Evolutionary conservation across 2,329 filamentous ascomycete genomes (phyloP).

Genomic region (Claviceps pusilla): DNA sequence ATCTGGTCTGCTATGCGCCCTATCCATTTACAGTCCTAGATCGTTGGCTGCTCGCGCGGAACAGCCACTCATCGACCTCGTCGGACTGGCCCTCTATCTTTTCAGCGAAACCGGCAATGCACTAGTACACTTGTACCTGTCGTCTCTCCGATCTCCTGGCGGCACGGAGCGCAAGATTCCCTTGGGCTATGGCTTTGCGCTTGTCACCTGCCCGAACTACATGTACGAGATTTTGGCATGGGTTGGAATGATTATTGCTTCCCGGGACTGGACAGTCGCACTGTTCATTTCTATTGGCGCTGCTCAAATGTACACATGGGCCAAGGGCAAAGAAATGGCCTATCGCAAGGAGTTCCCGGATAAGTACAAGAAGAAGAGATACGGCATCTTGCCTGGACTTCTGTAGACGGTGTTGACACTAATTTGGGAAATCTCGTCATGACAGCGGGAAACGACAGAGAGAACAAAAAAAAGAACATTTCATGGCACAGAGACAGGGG

Average conservation of each 20-base stretch:
- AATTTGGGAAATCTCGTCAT: not conserved
- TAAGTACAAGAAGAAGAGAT: slow-evolving; percentile 91
- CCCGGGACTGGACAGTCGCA: slow-evolving; percentile 61
- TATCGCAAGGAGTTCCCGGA: slow-evolving; percentile 85
- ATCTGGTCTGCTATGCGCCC: slow-evolving; percentile 65
- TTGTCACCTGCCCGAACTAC: slow-evolving; percentile 96
- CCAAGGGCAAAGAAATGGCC: slow-evolving; percentile 75
- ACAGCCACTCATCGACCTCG: slow-evolving; percentile 39
- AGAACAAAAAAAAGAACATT: not conserved
- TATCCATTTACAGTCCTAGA: slow-evolving; percentile 68
- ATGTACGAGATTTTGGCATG: slow-evolving; percentile 83
- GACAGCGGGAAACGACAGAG: not conserved
- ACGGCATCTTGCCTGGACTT: slow-evolving; percentile 64
- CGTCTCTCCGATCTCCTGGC: slow-evolving; percentile 60
- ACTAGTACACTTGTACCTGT: slow-evolving; percentile 63
- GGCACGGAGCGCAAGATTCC: slow-evolving; percentile 83
- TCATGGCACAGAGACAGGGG: not conserved
- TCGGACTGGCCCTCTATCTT: slow-evolving; percentile 56
- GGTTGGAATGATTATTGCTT: slow-evolving; percentile 67
- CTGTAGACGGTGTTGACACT: slow-evolving; percentile 31
- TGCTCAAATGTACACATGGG: slow-evolving; percentile 76
- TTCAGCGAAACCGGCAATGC: slow-evolving; percentile 72
- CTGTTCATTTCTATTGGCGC: slow-evolving; percentile 62
- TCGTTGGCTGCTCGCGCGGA: slow-evolving; percentile 46
- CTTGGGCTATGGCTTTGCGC: slow-evolving; percentile 63